Conservation (phyloP, 2,329 filamentous ascomycete species). For the Coniochaeta hoffmannii region DNA sequence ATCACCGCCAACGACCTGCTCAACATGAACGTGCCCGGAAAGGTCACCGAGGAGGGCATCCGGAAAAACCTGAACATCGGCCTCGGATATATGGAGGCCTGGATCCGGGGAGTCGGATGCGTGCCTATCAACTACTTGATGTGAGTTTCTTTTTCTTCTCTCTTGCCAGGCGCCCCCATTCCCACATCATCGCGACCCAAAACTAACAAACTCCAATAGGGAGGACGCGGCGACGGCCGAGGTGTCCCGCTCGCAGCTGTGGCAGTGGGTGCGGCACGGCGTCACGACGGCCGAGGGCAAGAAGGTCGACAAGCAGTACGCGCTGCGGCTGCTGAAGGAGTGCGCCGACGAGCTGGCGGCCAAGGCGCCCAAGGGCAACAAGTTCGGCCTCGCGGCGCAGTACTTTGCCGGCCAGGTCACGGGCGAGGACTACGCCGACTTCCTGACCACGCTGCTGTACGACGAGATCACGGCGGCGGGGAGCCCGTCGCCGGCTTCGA, state of each 20-base stretch:
- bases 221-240: constrained; percentile 97
- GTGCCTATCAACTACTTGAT: constrained; percentile 97
- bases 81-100: constrained; percentile 97
- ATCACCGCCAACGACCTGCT: constrained; percentile 84
- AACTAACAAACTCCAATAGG: constrained; percentile 24
- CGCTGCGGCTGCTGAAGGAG: constrained; percentile 79
- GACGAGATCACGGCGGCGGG: constrained; percentile 78
- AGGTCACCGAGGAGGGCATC: constrained; percentile 89
- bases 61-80: constrained; percentile 97
- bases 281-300: constrained; percentile 79
- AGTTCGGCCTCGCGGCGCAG: constrained; percentile 81
- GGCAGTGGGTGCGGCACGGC: constrained; percentile 83
- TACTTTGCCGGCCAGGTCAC: constrained; percentile 93
- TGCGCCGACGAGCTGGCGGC: constrained; percentile 67
- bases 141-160: constrained; percentile 31
- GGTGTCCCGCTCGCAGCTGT: constrained; percentile 87
- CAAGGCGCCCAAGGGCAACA: constrained; percentile 80
- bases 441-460: constrained; percentile 78
- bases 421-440: constrained; percentile 95
- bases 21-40: constrained; percentile 95
- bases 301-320: constrained; percentile 87
- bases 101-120: constrained; percentile 89
- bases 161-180: not conserved
- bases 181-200: too few species aligned
- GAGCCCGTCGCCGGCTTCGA: constrained; percentile 51